These are phyloP conservation scores for Panaeolus papilionaceus DNA, from an alignment of 768 basidiomycete genomes.

Conservation along the genomic window DNA sequence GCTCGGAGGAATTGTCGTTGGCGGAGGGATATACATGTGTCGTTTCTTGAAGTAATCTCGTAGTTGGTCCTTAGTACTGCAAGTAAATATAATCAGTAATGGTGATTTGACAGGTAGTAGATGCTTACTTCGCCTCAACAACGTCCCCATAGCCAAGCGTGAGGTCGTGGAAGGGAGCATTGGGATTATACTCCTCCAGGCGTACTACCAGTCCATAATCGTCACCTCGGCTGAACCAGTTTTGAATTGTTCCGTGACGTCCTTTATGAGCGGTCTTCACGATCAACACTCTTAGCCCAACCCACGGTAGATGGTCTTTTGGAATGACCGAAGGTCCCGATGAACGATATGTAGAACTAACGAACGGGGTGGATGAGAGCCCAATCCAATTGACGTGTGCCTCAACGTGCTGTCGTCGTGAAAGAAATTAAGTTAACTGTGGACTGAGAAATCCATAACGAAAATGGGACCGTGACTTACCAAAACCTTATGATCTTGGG, in stretches of 20 bases:
- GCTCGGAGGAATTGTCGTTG: too few species aligned
- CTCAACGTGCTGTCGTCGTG: not conserved
- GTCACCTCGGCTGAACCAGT: not conserved
- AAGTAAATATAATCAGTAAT: too few species aligned
- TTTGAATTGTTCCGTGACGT: not conserved
- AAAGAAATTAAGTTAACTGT: too few species aligned
- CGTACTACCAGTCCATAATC: not conserved
- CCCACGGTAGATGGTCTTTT: not conserved
- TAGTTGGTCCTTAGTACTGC: too few species aligned
- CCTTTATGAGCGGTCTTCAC: not conserved
- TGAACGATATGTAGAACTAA: not conserved
- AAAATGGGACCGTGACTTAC: not conserved
- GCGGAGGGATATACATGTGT: too few species aligned
- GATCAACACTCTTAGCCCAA: not conserved
- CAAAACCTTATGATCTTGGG: not conserved
- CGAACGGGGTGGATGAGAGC: not conserved
- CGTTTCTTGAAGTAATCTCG: too few species aligned
- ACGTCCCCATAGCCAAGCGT: conserved; percentile 11
- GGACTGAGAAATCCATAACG: not conserved
- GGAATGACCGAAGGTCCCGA: not conserved
- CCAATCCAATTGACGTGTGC: not conserved
- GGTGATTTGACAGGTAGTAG: too few species aligned
- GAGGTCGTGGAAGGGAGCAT: not conserved
- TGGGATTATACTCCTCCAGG: not conserved
- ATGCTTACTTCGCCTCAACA: conserved; percentile 7